These are phyloP conservation scores for Alloascoidea hylecoeti DNA, from an alignment of 805 yeast genomes.

Conservation along the genomic window DNA sequence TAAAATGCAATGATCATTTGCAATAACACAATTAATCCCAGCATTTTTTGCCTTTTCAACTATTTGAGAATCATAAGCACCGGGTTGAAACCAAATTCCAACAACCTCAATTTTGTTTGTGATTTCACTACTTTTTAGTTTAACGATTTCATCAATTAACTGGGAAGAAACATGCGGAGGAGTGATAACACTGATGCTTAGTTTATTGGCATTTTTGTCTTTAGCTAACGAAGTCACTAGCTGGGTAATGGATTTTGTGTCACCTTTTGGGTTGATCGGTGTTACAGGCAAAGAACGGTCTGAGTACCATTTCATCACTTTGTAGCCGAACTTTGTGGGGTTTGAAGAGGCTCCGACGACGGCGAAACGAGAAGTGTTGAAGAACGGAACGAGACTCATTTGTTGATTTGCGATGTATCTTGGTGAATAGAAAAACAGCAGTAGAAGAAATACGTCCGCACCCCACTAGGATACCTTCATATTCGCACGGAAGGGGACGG, in stretches of 20 bases:
- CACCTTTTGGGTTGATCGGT: slow-evolving; percentile 50
- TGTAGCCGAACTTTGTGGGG: slow-evolving; percentile 53
- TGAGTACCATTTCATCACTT: slow-evolving; percentile 56
- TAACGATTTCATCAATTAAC: slow-evolving; percentile 23
- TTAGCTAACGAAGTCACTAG: slow-evolving; percentile 16
- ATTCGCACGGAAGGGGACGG: no score
- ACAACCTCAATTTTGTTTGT: slow-evolving; percentile 21
- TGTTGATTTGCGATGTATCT: no score
- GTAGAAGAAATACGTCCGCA: no score
- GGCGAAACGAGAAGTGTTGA: no score
- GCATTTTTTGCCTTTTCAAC: slow-evolving; percentile 16
- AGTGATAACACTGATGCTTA: slow-evolving; percentile 57
- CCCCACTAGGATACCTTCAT: no score
- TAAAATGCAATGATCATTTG: slow-evolving; percentile 53
- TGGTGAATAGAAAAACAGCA: no score
- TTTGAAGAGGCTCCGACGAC: slow-evolving; percentile 64
- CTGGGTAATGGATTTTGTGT: slow-evolving; percentile 28
- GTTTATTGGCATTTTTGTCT: slow-evolving; percentile 21
- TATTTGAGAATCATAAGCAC: slow-evolving; percentile 44
- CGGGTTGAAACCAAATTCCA: slow-evolving; percentile 78
- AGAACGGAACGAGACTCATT: no score
- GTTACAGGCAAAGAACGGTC: slow-evolving; percentile 39
- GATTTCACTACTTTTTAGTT: slow-evolving; percentile 17
- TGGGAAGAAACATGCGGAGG: slow-evolving; percentile 51
- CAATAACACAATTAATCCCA: slow-evolving; percentile 20